These are phyloP conservation scores for Coccomyxa sp. DNA, from an alignment of 139 green algal species.

Conservation along the genomic window DNA sequence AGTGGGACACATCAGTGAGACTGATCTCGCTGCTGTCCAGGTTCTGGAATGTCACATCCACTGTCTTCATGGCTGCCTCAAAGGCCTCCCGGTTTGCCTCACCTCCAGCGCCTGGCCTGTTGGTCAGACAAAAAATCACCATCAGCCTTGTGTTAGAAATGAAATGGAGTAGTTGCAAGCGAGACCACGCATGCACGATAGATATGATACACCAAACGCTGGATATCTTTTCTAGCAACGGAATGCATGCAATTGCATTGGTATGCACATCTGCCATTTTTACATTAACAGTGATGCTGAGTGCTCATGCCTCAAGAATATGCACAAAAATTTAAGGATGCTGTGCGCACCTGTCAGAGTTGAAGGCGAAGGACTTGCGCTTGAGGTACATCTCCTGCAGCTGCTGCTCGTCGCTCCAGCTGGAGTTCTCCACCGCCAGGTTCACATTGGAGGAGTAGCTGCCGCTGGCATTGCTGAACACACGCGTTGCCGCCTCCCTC, in stretches of 20 bases:
- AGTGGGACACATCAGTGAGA: constrained; percentile 95
- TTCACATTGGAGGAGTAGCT: constrained; percentile 99
- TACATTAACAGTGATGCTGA: no score
- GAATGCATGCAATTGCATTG: no score
- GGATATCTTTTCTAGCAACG: no score
- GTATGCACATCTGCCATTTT: no score
- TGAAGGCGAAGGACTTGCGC: constrained; percentile 98
- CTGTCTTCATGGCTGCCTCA: constrained; percentile 92
- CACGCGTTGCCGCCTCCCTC: constrained; percentile 88
- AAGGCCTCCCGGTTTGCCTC: constrained; percentile 87
- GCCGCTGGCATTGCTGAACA: constrained; percentile 95
- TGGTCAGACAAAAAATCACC: not conserved
- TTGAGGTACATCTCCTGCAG: constrained; percentile 94
- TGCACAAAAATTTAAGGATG: not conserved
- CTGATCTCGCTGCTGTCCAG: constrained; percentile 97
- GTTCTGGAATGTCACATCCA: constrained; percentile 99
- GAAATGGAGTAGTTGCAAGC: not conserved
- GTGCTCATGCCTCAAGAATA: no score
- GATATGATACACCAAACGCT: not conserved
- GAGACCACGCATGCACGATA: no score
- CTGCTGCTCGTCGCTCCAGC: constrained; percentile 94
- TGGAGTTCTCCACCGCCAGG: constrained; percentile 96
- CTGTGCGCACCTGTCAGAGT: constrained; percentile 70
- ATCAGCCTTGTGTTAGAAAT: no score
- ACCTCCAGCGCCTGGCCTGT: constrained; percentile 79